phyloP scores from a whole-genome alignment of 1,284 basidiomycete genomes.

The Irpex sp. region DNA sequence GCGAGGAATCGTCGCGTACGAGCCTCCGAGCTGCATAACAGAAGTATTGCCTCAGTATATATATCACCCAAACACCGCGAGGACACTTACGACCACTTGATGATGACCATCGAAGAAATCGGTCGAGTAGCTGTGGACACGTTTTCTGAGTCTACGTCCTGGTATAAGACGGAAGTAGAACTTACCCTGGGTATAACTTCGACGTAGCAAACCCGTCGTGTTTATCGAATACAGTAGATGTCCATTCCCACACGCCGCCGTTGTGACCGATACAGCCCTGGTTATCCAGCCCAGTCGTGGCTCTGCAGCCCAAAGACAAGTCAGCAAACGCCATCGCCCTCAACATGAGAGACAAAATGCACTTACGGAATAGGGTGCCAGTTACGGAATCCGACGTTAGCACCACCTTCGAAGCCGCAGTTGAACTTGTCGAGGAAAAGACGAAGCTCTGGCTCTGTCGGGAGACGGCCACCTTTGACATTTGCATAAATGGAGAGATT shows the following conservation, averaged over 20 bases:
- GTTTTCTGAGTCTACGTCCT: not conserved
- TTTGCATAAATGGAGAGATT: slow-evolving; percentile 79
- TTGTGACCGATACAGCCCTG: slow-evolving; percentile 67
- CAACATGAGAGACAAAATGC: not conserved
- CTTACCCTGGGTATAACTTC: slow-evolving; percentile 77
- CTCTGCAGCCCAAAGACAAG: slow-evolving; percentile 32
- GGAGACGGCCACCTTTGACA: slow-evolving; percentile 86
- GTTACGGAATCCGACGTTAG: slow-evolving; percentile 86
- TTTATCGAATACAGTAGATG: slow-evolving; percentile 71
- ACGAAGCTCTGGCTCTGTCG: slow-evolving; percentile 86
- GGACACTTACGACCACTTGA: slow-evolving; percentile 71
- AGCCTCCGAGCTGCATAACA: slow-evolving; percentile 77
- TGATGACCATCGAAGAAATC: slow-evolving; percentile 91
- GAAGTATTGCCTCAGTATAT: not conserved
- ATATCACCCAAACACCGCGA: not conserved
- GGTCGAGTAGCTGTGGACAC: slow-evolving; percentile 59
- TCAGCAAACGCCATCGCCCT: not conserved
- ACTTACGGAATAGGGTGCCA: slow-evolving; percentile 92
- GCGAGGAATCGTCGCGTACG: slow-evolving; percentile 84
- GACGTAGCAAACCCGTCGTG: slow-evolving; percentile 78
- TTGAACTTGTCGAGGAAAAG: slow-evolving; percentile 73
- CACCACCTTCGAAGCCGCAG: slow-evolving; percentile 67
- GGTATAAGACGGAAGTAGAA: slow-evolving; percentile 13
- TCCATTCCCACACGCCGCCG: slow-evolving; percentile 99
- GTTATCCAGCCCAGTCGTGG: slow-evolving; percentile 53